phyloP scores from a whole-genome alignment of 164 flowering plant genomes.

The Piper betle region DNA sequence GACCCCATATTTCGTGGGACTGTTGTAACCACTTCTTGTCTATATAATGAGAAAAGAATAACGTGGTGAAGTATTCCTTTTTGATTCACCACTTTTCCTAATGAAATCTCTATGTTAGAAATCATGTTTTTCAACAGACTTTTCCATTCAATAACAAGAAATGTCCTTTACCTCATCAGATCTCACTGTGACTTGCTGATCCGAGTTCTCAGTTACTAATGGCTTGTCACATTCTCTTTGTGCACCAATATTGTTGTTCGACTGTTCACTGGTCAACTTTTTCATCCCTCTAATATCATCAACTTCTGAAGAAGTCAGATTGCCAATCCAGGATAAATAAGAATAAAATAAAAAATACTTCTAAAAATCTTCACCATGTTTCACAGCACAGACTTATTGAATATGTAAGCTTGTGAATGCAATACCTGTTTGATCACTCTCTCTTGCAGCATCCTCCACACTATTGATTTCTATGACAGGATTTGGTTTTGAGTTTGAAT shows the following conservation, averaged over 20 bases:
- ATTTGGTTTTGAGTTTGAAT: constrained; percentile 7
- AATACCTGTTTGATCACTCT: background rate
- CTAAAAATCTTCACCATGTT: no score
- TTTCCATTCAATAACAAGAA: no score
- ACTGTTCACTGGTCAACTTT: constrained; percentile 6
- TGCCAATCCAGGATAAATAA: background rate
- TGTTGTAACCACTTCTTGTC: no score
- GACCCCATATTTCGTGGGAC: no score
- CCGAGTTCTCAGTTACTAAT: background rate
- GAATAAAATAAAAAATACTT: no score
- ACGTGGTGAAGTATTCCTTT: no score
- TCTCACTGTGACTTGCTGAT: background rate
- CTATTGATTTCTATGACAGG: background rate
- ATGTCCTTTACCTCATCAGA: background rate
- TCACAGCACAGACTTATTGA: background rate
- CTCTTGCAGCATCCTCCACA: background rate
- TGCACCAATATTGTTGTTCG: constrained; percentile 12
- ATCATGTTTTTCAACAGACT: background rate
- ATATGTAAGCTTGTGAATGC: no score
- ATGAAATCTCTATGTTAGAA: no score
- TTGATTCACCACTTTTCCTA: no score
- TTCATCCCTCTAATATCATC: background rate
- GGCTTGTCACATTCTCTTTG: background rate
- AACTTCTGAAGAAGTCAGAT: background rate
- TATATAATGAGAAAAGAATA: no score